These are phyloP conservation scores for Suillus placidus DNA, from an alignment of 768 basidiomycete genomes.

Conservation along the genomic window DNA sequence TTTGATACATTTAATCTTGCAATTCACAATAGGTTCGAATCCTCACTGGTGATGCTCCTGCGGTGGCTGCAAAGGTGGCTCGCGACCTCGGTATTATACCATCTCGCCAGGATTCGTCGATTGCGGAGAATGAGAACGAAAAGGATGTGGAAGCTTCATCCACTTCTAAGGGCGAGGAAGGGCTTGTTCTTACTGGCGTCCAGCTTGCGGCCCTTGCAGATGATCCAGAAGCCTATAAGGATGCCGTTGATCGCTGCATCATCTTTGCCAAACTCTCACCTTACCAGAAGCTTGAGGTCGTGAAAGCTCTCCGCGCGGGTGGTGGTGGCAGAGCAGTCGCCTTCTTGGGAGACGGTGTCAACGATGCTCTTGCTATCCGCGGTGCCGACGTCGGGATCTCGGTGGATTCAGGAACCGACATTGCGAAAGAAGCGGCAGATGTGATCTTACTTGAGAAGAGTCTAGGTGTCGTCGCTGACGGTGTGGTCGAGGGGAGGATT, in stretches of 20 bases:
- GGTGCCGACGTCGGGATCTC: constrained; percentile 37
- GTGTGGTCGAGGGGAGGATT: constrained; percentile 36
- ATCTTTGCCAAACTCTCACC: constrained; percentile 37
- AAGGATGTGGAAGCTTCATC: constrained; percentile 32
- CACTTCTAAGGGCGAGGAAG: constrained; percentile 22
- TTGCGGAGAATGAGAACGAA: not conserved
- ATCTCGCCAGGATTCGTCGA: not conserved
- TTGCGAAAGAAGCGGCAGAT: constrained; percentile 42
- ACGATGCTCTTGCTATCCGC: constrained; percentile 35
- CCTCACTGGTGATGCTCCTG: constrained; percentile 38
- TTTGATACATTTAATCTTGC: constrained; percentile 13
- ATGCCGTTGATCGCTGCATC: constrained; percentile 34
- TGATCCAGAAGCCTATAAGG: constrained; percentile 26
- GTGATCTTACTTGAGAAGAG: constrained; percentile 41
- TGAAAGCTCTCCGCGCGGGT: constrained; percentile 32
- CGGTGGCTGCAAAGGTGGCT: constrained; percentile 41
- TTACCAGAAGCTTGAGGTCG: constrained; percentile 36
- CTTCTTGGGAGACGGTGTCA: constrained; percentile 35
- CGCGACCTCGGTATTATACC: constrained; percentile 38
- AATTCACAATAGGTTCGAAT: constrained; percentile 32
- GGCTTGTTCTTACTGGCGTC: constrained; percentile 31
- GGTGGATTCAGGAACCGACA: constrained; percentile 37
- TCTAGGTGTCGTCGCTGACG: constrained; percentile 35
- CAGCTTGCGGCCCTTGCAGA: constrained; percentile 32
- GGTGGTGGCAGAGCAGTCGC: constrained; percentile 32